A percentile compares a stretch with the other conserved stretches of the same genome.
These are phyloP conservation scores for Aspergillus fumigatiaffinis DNA, from an alignment of 2,329 filamentous ascomycete genomes.

Conservation along the genomic window DNA sequence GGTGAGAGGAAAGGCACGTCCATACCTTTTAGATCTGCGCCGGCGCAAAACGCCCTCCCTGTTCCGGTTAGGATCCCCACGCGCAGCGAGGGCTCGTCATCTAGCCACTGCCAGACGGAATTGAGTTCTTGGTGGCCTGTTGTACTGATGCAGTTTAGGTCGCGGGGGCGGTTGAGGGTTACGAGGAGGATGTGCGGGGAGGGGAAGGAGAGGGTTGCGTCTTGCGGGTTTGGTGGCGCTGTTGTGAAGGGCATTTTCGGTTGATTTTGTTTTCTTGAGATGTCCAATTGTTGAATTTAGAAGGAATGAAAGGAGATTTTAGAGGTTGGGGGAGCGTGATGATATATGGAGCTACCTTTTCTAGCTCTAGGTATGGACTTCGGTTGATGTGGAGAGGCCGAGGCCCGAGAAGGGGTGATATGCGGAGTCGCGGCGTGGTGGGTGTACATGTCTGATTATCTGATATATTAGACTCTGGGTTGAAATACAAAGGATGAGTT, in stretches of 20 bases:
- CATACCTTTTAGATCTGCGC: constrained; percentile 42
- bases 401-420: background rate
- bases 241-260: constrained; percentile 26
- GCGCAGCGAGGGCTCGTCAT: constrained; percentile 39
- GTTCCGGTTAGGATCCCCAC: constrained; percentile 40
- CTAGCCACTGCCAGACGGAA: constrained; percentile 44
- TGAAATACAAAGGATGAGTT: background rate
- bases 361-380: background rate
- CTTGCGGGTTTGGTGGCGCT: constrained; percentile 28
- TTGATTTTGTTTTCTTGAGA: background rate
- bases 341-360: background rate
- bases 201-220: constrained; percentile 41
- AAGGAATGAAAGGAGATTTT: background rate
- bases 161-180: constrained; percentile 41
- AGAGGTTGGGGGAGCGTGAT: background rate
- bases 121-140: constrained; percentile 41
- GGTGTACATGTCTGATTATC: background rate
- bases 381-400: background rate
- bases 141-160: constrained; percentile 45
- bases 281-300: background rate
- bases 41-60: constrained; percentile 44
- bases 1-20: background rate
- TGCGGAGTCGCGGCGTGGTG: background rate
- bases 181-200: constrained; percentile 45
- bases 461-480: background rate